Percentiles rank a stretch among this genome's conserved stretches.
Conservation (phyloP, 164 flowering plant genomes). For the Dillenia suffruticosa region DNA sequence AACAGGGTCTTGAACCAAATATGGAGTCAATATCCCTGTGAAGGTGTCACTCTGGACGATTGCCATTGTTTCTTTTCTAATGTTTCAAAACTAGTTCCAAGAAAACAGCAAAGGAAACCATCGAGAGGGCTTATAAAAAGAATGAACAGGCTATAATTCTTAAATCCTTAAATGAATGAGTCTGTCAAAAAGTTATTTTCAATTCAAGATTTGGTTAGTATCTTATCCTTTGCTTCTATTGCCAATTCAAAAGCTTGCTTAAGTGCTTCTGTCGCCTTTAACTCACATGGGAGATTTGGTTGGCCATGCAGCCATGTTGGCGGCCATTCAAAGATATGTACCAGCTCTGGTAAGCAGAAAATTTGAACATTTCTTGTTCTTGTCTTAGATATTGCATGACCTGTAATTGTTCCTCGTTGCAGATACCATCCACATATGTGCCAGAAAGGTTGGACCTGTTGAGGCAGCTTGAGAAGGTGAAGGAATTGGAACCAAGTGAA, state of each 20-base stretch:
- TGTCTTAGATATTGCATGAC: neutral
- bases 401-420: slow-evolving; percentile 12
- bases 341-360: slow-evolving; percentile 55
- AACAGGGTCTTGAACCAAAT: no score
- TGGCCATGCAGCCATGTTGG: slow-evolving; percentile 95
- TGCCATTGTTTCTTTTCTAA: no score
- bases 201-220: neutral
- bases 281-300: slow-evolving; percentile 36
- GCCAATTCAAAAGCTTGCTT: neutral
- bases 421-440: slow-evolving; percentile 92
- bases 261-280: neutral
- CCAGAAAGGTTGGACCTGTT: slow-evolving; percentile 82
- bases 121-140: no score
- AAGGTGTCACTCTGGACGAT: no score
- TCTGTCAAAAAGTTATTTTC: no score
- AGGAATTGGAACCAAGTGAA: slow-evolving; percentile 69
- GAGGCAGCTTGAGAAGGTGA: slow-evolving; percentile 92
- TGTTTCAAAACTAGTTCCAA: no score
- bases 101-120: no score
- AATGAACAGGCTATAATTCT: no score
- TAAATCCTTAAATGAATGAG: no score
- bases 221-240: neutral
- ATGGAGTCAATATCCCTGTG: no score
- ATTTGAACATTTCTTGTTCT: neutral
- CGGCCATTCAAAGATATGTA: slow-evolving; percentile 88